phyloP scores from a whole-genome alignment of 768 basidiomycete genomes.

The Boletus edulis region DNA sequence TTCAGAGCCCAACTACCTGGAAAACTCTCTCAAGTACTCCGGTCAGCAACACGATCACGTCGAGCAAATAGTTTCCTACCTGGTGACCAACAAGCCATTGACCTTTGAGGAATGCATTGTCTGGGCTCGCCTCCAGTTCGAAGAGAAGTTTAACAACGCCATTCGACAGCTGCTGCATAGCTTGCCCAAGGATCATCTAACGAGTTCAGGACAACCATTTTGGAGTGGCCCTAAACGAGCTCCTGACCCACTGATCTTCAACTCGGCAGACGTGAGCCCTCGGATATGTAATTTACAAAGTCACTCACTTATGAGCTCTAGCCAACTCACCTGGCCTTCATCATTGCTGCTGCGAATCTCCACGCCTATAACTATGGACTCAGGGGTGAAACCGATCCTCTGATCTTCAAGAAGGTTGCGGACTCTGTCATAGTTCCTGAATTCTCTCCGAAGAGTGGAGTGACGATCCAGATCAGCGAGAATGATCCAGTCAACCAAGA shows the following conservation, averaged over 20 bases:
- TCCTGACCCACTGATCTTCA: conserved; percentile 85
- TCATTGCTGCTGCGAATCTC: conserved; percentile 92
- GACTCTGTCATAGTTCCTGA: conserved; percentile 84
- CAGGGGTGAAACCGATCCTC: conserved; percentile 79
- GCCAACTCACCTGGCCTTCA: conserved; percentile 84
- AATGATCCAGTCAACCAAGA: conserved; percentile 78
- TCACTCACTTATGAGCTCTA: conserved; percentile 32
- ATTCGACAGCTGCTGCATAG: conserved; percentile 93
- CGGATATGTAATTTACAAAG: not conserved
- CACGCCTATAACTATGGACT: conserved; percentile 99
- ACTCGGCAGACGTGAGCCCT: conserved; percentile 76
- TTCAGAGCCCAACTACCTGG: conserved; percentile 93
- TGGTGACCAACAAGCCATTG: conserved; percentile 90
- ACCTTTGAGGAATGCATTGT: conserved; percentile 97
- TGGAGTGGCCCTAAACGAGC: conserved; percentile 99
- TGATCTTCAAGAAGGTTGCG: conserved; percentile 78
- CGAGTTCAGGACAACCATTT: conserved; percentile 92
- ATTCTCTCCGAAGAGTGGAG: conserved; percentile 89
- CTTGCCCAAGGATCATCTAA: conserved; percentile 90
- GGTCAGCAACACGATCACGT: conserved; percentile 90
- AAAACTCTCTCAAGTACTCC: conserved; percentile 85
- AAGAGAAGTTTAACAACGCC: conserved; percentile 88
- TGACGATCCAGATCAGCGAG: conserved; percentile 92
- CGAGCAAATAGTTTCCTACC: conserved; percentile 82
- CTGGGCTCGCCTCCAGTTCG: conserved; percentile 96